Conservation (phyloP, 2,329 filamentous ascomycete genomes). For the Scortechinia acanthostroma region DNA sequence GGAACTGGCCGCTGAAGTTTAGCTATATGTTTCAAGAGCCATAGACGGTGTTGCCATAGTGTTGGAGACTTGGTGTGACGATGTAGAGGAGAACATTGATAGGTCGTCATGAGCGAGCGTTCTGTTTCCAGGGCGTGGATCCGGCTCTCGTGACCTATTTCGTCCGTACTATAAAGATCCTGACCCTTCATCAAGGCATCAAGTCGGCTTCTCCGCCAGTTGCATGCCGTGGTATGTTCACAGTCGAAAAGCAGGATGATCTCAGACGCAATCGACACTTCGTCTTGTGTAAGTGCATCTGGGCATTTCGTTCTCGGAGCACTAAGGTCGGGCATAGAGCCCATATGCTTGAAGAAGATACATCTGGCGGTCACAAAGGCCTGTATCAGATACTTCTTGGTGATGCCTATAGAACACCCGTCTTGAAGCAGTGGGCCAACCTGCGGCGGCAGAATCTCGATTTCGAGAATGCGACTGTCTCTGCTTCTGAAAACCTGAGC, state of each 20-base stretch:
- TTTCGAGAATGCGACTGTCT: background rate
- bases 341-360: background rate
- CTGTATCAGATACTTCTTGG: background rate
- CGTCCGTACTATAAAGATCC: background rate
- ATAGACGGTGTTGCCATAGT: background rate
- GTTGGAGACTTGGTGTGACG: constrained; percentile 1
- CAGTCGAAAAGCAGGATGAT: background rate
- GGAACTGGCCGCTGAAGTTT: no score
- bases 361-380: background rate
- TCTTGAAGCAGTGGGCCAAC: background rate
- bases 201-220: background rate
- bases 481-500: background rate
- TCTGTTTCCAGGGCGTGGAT: background rate
- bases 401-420: background rate
- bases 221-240: background rate
- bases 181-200: no score
- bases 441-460: background rate
- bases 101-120: background rate
- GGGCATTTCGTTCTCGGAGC: background rate
- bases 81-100: background rate
- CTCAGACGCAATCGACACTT: background rate
- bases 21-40: background rate
- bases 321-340: background rate
- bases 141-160: background rate
- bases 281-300: no score